A percentile compares a stretch with the other conserved stretches of the same genome.
phyloP scores from a whole-genome alignment of 306 rosid species.

The Trichosanthes cucumerina region DNA sequence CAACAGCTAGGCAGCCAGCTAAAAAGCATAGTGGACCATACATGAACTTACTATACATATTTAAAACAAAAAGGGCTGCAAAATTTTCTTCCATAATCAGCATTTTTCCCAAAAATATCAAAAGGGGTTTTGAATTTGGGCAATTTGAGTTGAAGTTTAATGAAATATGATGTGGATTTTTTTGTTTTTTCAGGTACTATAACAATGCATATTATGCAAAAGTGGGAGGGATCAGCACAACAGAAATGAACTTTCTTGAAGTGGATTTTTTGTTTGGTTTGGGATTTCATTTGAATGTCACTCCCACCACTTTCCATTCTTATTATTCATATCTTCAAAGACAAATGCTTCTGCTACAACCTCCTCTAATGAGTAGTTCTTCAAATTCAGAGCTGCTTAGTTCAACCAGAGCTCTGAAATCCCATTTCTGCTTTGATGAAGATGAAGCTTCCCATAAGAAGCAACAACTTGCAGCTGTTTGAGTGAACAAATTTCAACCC shows the following conservation, averaged over 20 bases:
- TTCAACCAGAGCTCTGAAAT: constrained; percentile 38
- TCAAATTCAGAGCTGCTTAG: constrained; percentile 38
- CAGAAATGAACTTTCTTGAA: constrained; percentile 88
- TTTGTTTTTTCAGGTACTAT: constrained; percentile 47
- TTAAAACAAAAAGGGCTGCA: not conserved
- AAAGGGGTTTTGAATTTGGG: not conserved
- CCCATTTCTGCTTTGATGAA: constrained; percentile 55
- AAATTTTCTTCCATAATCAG: not conserved
- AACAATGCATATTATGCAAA: constrained; percentile 97
- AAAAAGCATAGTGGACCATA: not conserved
- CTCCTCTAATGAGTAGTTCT: constrained; percentile 33
- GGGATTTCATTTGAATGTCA: constrained; percentile 75
- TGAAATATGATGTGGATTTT: not conserved
- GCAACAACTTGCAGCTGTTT: constrained; percentile 78
- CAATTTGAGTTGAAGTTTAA: not conserved
- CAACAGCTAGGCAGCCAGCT: not conserved
- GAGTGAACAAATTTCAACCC: constrained; percentile 21
- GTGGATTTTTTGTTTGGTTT: constrained; percentile 85
- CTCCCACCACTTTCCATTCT: constrained; percentile 62
- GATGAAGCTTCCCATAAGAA: constrained; percentile 68
- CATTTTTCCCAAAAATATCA: not conserved
- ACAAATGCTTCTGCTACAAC: constrained; percentile 62
- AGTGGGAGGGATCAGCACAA: constrained; percentile 90
- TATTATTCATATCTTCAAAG: constrained; percentile 60
- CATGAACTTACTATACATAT: not conserved